Conservation (phyloP, 2,329 filamentous ascomycete genomes). For the Helminthosporium solani region DNA sequence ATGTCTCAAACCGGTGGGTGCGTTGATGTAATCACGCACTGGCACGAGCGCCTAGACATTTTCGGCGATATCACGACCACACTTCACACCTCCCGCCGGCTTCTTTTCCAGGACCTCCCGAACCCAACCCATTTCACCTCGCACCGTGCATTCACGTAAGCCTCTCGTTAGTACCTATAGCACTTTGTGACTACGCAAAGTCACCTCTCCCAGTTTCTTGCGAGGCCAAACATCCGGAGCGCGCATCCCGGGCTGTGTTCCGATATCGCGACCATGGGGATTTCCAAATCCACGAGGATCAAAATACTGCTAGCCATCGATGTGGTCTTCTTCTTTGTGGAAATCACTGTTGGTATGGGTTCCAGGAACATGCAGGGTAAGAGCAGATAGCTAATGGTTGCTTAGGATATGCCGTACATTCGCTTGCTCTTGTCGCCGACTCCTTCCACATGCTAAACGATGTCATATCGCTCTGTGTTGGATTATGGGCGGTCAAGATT, state of each 20-base stretch:
- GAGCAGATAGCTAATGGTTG: conserved; percentile 6
- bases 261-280: conserved; percentile 61
- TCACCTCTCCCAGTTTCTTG: neutral
- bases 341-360: conserved; percentile 69
- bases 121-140: neutral
- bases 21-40: neutral
- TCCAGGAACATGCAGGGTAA: neutral
- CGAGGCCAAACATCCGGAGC: neutral
- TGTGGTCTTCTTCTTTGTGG: conserved; percentile 83
- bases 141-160: neutral
- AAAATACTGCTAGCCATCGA: conserved; percentile 91
- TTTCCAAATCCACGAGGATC: conserved; percentile 92
- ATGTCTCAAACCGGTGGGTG: too few relatives aligned
- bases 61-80: neutral
- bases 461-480: conserved; percentile 89
- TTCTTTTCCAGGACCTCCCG: neutral
- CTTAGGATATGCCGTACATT: conserved; percentile 77
- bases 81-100: neutral
- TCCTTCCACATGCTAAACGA: conserved; percentile 99
- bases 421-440: conserved; percentile 90
- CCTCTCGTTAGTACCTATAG: neutral
- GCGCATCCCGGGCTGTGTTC: conserved; percentile 6
- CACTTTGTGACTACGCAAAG: neutral
- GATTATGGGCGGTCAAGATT: conserved; percentile 91
- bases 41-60: too few relatives aligned